Conservation (phyloP, 352 stramenopile species). For the Phytophthora pisi region DNA sequence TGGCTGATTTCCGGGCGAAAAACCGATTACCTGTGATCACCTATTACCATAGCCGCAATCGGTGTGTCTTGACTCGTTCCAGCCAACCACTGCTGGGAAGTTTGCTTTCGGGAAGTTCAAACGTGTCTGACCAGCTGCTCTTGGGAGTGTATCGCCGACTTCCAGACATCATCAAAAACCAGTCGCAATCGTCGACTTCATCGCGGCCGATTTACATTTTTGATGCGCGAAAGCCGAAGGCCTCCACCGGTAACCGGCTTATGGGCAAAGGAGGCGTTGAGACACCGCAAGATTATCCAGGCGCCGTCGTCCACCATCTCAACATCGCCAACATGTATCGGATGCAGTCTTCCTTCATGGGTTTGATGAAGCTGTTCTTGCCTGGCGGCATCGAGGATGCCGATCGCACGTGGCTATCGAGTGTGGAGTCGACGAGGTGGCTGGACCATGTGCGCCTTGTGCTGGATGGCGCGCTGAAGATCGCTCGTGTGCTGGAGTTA, state of each 20-base stretch:
- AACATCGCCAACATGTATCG: slow-evolving; percentile 95
- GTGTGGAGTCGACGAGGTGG: slow-evolving; percentile 81
- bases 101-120: slow-evolving; percentile 72
- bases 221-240: slow-evolving; percentile 89
- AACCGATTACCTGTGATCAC: slow-evolving; percentile 88
- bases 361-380: slow-evolving; percentile 74
- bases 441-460: slow-evolving; percentile 86
- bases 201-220: slow-evolving; percentile 90
- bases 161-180: slow-evolving; percentile 83
- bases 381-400: slow-evolving; percentile 67
- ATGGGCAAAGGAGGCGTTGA: slow-evolving; percentile 93
- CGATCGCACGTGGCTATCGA: slow-evolving; percentile 73
- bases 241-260: slow-evolving; percentile 88
- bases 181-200: slow-evolving; percentile 63
- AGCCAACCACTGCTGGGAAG: slow-evolving; percentile 83
- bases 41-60: slow-evolving; percentile 80
- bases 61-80: slow-evolving; percentile 82
- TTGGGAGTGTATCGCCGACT: slow-evolving; percentile 75
- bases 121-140: slow-evolving; percentile 78
- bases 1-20: slow-evolving; percentile 85
- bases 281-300: slow-evolving; percentile 79
- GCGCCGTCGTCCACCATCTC: slow-evolving; percentile 81
- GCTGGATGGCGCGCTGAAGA: slow-evolving; percentile 81
- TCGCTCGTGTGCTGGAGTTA: slow-evolving; percentile 85
- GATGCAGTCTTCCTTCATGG: slow-evolving; percentile 84